These are phyloP conservation scores for Apiospora kogelbergensis DNA, from an alignment of 2,329 filamentous ascomycete genomes.

Conservation along the genomic window DNA sequence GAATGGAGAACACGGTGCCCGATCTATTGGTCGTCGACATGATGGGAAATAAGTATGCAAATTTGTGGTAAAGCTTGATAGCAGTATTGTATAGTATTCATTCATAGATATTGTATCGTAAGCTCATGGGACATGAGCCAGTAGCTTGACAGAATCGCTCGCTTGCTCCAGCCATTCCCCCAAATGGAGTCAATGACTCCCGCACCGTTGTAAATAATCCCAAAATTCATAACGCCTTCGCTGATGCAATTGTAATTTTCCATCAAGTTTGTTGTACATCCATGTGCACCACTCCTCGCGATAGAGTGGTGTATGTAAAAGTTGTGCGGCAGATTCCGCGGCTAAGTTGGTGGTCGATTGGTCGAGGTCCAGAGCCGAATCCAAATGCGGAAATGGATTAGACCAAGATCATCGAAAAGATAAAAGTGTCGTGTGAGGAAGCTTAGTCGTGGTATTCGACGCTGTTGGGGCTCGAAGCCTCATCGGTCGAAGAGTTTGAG, in stretches of 20 bases:
- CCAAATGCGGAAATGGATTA: not conserved
- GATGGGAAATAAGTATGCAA: not conserved
- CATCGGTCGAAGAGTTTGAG: constrained; percentile 17
- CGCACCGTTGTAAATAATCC: not conserved
- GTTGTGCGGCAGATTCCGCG: not conserved
- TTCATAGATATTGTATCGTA: not conserved
- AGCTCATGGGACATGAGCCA: not conserved
- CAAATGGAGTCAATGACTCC: not conserved
- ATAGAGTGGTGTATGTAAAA: not conserved
- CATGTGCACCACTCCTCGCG: not conserved
- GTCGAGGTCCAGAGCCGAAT: not conserved
- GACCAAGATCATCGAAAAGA: not conserved
- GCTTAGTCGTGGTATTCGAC: constrained; percentile 28
- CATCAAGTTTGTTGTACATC: not conserved
- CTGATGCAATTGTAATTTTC: not conserved
- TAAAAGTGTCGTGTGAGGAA: too few relatives aligned
- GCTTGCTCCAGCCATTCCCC: not conserved
- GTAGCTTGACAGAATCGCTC: not conserved
- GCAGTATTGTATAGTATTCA: not conserved
- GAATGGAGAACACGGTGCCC: too few relatives aligned
- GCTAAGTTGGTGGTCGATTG: not conserved
- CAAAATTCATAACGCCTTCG: not conserved
- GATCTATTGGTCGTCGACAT: not conserved
- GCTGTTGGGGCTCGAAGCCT: constrained; percentile 16
- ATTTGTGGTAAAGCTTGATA: not conserved